Evolutionary conservation across 139 green algal species (phyloP), one percentile per base, ranked within the genome.

Genomic region (Tetraselmis chui): DNA sequence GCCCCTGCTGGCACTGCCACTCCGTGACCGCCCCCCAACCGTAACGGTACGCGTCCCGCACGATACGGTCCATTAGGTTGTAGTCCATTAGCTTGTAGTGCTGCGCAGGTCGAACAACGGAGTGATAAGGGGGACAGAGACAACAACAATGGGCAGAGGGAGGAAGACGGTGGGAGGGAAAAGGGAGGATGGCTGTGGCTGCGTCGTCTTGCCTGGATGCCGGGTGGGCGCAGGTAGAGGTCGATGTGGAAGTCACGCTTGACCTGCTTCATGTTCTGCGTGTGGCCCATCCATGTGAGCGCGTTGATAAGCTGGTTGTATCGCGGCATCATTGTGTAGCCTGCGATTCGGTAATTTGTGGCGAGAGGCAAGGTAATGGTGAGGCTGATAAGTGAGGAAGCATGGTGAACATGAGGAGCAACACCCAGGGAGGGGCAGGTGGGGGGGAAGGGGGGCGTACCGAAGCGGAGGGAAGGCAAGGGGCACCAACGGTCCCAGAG

Each of bases 401-500:
- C n/a, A n/a, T n/a, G n/a, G 45, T 5, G 45, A 67, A 5, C 45
- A 18, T 67, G 11, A 18, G 45, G 5, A 18, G 45, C 45, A 67
- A 5, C 45, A 5, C 18, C 11, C 45, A 67, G 45, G 45, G 45
- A 67, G 18, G 11, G 11, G 45, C 11, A 67, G 45, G 45, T 67
- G 45, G 45, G 45, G 11, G 5, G 45, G 45, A 18, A 18, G 45
- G 45, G 45, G 45, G 45, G 18, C 45, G 11, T 5, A 67, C 45
- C 45, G 18, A 67, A 67, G 18, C 45, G 45, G 82, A 88, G 82
- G 58, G 74, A 59, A 1, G 82, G 85, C 31, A 94, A 79, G 25
- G 89, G 91, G 86, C 90, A 93, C 83, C 80, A 87, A 31, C 92
- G 87, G 83, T 95, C 92, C 92, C 93, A 96, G 77, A 96, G 89